Base-by-base conservation (phyloP, 2,329 filamentous ascomycete genomes). In the Exophiala spinifera region DNA sequence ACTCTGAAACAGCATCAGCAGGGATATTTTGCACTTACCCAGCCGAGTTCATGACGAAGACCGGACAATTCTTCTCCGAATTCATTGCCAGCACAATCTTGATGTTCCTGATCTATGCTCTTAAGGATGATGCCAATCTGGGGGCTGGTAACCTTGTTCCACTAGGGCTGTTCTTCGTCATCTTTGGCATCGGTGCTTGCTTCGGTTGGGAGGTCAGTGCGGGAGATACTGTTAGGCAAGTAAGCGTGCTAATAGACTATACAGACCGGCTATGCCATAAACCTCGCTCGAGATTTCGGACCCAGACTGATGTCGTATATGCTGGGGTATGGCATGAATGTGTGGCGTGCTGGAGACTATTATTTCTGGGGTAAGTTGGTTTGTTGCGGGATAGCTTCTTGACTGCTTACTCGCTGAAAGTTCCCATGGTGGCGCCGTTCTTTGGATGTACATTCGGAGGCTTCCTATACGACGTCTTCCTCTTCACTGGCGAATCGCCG, bases 11-110 rank as follows among this genome's bases (percentile, higher is more conserved):
- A 37, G 79, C 85, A 1, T 85, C 85, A 4, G 87, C 84, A 0
- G 85, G 82, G 1, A 82, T 91, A 58, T 89, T 90, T 67, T 86
- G 82, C 74, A 89, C 87, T 0, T 89, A 89, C 63, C 86, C 86
- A 0, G 72, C 70, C 1, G 60, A 65, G 1, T 75, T 89, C 69
- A 77, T 89, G 74, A 84, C 81, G 1, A 82, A 78, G 47, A 81
- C 83, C 0, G 82, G 79, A 48, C 83, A 86, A 71, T 87, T 89
- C 71, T 87, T 89, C 65, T 85, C 82, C 21, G 87, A 90, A 63
- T 85, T 89, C 61, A 75, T 90, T 49, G 83, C 85, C 13, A 84
- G 79, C 55, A 72, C 83, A 0, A 76, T 89, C 31, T 72, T 89
- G 15, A 86, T 88, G 79, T 87, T 89, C 64, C 75, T 84, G 56